These are phyloP conservation scores for Hypoxylon sp. DNA, from an alignment of 2,329 filamentous ascomycete species.

Conservation along the genomic window DNA sequence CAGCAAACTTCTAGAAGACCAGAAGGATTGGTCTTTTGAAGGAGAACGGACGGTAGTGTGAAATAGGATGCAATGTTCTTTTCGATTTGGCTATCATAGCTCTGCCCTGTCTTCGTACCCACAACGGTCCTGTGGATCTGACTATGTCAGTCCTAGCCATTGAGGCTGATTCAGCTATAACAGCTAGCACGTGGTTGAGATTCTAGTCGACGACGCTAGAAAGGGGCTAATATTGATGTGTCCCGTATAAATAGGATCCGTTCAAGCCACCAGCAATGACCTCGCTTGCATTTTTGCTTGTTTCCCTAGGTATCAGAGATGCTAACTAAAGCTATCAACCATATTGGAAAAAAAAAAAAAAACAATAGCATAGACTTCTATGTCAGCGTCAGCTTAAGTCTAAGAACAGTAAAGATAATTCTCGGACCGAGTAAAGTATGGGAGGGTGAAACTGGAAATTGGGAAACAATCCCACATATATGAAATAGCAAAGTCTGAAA, in stretches of 20 bases:
- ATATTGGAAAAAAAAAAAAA: no score
- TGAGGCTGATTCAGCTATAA: conserved; percentile 37
- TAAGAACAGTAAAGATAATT: conserved; percentile 9
- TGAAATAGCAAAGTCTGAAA: not conserved
- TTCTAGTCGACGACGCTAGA: conserved; percentile 11
- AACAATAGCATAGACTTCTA: conserved; percentile 1
- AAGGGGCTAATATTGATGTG: not conserved
- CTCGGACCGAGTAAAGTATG: not conserved
- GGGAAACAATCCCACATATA: not conserved
- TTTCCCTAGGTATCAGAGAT: not conserved
- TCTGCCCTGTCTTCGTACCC: conserved; percentile 37
- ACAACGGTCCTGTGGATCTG: conserved; percentile 25
- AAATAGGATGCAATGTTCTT: conserved; percentile 40
- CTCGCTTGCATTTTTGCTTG: not conserved
- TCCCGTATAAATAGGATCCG: not conserved
- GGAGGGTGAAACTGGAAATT: not conserved
- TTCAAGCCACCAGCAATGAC: not conserved
- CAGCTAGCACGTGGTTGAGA: conserved; percentile 17
- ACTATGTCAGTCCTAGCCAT: conserved; percentile 25
- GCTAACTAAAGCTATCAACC: not conserved
- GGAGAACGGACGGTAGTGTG: conserved; percentile 9
- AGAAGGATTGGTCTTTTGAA: conserved; percentile 38
- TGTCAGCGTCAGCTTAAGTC: conserved; percentile 12
- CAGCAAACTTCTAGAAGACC: conserved; percentile 18
- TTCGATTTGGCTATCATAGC: conserved; percentile 33